phyloP scores from a whole-genome alignment of 2,329 filamentous ascomycete species.

The Penicillium concentricum region DNA sequence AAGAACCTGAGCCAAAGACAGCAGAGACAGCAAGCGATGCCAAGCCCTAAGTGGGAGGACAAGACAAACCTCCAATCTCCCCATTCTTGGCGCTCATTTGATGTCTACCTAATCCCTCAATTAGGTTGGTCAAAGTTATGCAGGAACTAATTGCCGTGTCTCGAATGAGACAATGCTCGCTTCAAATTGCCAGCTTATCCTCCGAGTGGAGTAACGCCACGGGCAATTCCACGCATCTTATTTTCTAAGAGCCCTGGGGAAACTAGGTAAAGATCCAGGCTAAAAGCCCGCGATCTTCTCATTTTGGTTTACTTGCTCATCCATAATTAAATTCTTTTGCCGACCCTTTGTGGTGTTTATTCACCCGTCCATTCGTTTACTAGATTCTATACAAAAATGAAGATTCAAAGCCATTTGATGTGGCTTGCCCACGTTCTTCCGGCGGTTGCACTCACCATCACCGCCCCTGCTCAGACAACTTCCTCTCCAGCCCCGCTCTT shows the following conservation, averaged over 20 bases:
- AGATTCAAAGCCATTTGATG: not conserved
- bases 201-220: constrained; percentile 6
- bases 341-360: not conserved
- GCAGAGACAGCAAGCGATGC: not conserved
- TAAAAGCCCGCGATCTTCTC: not conserved
- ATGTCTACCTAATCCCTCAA: not conserved
- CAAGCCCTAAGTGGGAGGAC: constrained; percentile 1
- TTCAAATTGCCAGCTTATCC: not conserved
- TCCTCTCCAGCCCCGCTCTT: not conserved
- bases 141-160: not conserved
- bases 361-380: constrained; percentile 5
- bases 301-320: not conserved
- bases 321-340: not conserved
- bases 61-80: not conserved
- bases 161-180: not conserved
- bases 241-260: not conserved
- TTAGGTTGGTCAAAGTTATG: not conserved
- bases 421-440: constrained; percentile 4
- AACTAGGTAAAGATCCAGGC: not conserved
- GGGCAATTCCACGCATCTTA: not conserved
- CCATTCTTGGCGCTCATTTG: not conserved
- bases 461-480: not conserved
- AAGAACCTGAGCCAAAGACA: not conserved
- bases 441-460: not conserved
- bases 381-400: not conserved